Conservation (phyloP, 352 stramenopile species). For the Pythium sp. region DNA sequence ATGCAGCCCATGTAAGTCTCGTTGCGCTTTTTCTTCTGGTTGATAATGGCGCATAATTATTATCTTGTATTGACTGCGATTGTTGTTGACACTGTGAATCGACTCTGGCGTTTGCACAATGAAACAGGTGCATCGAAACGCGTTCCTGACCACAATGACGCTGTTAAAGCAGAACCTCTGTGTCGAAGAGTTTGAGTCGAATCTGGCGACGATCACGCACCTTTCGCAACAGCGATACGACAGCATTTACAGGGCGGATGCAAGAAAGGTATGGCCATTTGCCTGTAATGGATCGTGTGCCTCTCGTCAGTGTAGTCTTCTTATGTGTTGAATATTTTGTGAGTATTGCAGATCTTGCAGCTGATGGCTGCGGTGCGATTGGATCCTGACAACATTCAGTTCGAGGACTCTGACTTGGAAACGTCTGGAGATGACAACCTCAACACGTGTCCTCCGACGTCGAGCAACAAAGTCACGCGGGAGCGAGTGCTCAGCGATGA, state of each 20-base stretch:
- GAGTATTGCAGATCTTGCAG: slow-evolving; percentile 55
- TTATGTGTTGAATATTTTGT: not conserved
- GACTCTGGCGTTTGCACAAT: not conserved
- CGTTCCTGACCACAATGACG: slow-evolving; percentile 61
- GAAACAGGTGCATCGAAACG: slow-evolving; percentile 72
- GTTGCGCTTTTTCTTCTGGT: not conserved
- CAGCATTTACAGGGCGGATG: slow-evolving; percentile 78
- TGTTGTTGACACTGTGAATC: not conserved
- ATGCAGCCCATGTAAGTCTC: slow-evolving; percentile 56
- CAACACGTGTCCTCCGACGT: slow-evolving; percentile 58
- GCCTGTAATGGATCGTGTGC: too few relatives aligned
- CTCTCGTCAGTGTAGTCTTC: not conserved
- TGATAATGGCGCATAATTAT: not conserved
- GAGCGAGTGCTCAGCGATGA: slow-evolving; percentile 82
- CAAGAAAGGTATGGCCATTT: slow-evolving; percentile 45
- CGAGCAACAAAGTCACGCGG: slow-evolving; percentile 59
- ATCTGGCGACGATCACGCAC: slow-evolving; percentile 76
- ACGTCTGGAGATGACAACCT: slow-evolving; percentile 41
- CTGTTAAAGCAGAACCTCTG: slow-evolving; percentile 80
- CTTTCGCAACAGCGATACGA: slow-evolving; percentile 83
- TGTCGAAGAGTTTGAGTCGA: slow-evolving; percentile 75
- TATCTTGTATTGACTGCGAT: not conserved
- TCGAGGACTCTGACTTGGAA: slow-evolving; percentile 52
- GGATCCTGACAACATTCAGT: slow-evolving; percentile 78
- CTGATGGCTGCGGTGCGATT: slow-evolving; percentile 74